Evolutionary conservation across 2,329 filamentous ascomycete genomes (phyloP).

Genomic region (Colletotrichum simmondsii): DNA sequence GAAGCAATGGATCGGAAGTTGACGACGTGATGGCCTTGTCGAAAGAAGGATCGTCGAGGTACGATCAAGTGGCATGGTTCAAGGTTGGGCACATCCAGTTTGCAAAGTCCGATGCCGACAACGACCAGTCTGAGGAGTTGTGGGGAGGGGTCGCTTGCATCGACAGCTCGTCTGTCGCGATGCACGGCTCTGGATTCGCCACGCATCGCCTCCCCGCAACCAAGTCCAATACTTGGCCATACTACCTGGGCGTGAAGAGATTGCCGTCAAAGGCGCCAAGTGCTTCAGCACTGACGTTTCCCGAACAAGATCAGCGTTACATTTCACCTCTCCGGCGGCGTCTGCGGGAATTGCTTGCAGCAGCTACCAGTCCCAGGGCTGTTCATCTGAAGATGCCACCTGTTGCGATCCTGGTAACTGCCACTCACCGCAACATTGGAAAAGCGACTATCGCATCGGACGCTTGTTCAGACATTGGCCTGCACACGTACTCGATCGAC

Average conservation of each 20-base stretch:
- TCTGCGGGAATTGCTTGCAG: constrained; percentile 85
- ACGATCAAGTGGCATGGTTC: constrained; percentile 87
- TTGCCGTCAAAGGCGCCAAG: constrained; percentile 62
- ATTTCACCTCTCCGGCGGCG: constrained; percentile 74
- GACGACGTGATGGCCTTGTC: constrained; percentile 73
- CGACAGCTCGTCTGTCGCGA: constrained; percentile 86
- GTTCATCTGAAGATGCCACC: constrained; percentile 89
- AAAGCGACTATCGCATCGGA: constrained; percentile 83
- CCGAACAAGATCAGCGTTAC: constrained; percentile 60
- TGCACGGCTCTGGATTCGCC: constrained; percentile 91
- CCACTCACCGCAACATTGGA: constrained; percentile 92
- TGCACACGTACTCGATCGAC: constrained; percentile 90
- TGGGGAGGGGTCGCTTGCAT: constrained; percentile 92
- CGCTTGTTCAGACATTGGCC: constrained; percentile 87
- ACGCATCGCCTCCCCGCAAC: constrained; percentile 83
- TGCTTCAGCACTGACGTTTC: constrained; percentile 50
- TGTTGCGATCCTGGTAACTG: constrained; percentile 87
- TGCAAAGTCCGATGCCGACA: constrained; percentile 59
- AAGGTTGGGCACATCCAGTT: constrained; percentile 80
- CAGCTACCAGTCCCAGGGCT: constrained; percentile 87
- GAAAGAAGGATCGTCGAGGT: constrained; percentile 49
- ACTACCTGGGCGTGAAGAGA: constrained; percentile 84
- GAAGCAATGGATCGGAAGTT: constrained; percentile 71
- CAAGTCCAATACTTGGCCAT: constrained; percentile 84
- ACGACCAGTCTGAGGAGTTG: constrained; percentile 71